phyloP scores from a whole-genome alignment of 768 basidiomycete species.

The Ramaria sp. region DNA sequence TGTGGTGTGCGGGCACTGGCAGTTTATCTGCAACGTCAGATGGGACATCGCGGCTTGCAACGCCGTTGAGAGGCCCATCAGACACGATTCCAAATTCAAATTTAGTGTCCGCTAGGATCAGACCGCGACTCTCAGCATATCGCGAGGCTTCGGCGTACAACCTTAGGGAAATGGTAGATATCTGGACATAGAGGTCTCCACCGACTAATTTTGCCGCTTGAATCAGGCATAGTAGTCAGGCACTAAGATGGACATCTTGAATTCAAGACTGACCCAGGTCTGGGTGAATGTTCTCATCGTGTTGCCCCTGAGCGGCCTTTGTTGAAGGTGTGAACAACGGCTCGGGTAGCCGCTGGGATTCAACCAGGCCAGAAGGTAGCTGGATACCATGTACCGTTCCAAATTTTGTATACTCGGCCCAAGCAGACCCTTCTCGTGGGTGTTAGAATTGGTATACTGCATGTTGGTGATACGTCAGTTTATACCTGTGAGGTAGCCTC shows the following conservation, averaged over 20 bases:
- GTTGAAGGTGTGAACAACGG: conserved; percentile 95
- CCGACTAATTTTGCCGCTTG: conserved; percentile 60
- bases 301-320: conserved; percentile 86
- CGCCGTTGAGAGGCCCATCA: not conserved
- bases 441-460: not conserved
- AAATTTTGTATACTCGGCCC: conserved; percentile 83
- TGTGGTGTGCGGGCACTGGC: conserved; percentile 19
- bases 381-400: conserved; percentile 83
- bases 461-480: not conserved
- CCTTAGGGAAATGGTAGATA: conserved; percentile 49
- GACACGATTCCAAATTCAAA: conserved; percentile 86
- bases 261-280: conserved; percentile 41
- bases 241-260: not conserved
- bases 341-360: conserved; percentile 71
- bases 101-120: conserved; percentile 97
- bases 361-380: conserved; percentile 65
- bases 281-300: conserved; percentile 94
- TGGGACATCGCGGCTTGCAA: not conserved
- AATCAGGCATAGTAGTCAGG: not conserved
- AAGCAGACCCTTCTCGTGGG: conserved; percentile 68
- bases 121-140: conserved; percentile 60
- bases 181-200: conserved; percentile 43
- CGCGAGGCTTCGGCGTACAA: conserved; percentile 67
- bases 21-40: not conserved
- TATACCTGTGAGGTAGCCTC: conserved; percentile 93